Evolutionary conservation across 495 filamentous ascomycete species (phyloP), one percentile per base, ranked within the genome.

Genomic region (Lasiosphaeriaceae sp.): DNA sequence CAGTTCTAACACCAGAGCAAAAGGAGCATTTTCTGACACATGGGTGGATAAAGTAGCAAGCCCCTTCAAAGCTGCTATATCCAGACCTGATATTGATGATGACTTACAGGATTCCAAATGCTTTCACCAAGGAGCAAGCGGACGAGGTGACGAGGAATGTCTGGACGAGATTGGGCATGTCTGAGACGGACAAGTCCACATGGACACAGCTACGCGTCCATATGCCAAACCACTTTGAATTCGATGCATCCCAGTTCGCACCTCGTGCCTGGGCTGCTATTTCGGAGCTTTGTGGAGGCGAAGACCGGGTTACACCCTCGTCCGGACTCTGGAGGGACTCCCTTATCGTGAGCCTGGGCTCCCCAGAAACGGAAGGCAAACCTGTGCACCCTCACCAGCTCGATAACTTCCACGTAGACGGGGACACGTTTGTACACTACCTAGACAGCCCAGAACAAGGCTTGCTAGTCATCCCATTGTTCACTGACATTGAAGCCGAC

Each of bases 361-460:
- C 79, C 7, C 66, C 76, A 0, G 76, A 84, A 46, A 69, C 67
- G 46, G 80, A 83, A 56, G 77, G 78, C 5, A 77, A 78, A 35
- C 65, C 78, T 35, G 71, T 77, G 26, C 63, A 66, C 54, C 73
- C 83, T 47, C 58, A 73, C 31, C 77, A 82, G 7, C 71, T 89
- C n/a, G 58, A 69, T 20, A 75, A 74, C 8, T 91, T 87, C 87
- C 88, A 91, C 67, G 85, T 88, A 21, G 87, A 90, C 69, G 87
- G 87, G 1, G 87, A 90, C 61, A 89, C 89, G 68, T 89, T 90
- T 70, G 76, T 86, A 14, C 86, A 90, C 72, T 90, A 84, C 61
- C 75, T 91, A 16, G 87, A 90, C 68, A 86, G 82, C 46, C 82
- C 83, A 0, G 87, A 90, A 71, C 87, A 91, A 67, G 87, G 76